Conservation (phyloP, 139 green algal species). For the Chlamydomonas asymmetrica region DNA sequence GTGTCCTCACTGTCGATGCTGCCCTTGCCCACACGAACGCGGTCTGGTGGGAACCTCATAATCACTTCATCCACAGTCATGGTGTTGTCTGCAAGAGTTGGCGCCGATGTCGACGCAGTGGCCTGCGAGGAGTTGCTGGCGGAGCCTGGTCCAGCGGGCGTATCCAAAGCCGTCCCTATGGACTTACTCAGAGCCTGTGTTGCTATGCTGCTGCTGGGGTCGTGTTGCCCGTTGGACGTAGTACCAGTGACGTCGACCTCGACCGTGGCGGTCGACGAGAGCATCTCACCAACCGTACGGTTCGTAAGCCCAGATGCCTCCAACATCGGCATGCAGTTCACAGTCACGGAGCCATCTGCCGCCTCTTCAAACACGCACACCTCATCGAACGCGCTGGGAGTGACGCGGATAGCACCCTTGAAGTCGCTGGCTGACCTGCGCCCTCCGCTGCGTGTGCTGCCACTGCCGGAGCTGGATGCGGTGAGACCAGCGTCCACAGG, state of each 20-base stretch:
- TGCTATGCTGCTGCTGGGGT: neutral
- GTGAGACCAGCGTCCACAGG: too few relatives aligned
- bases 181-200: too few relatives aligned
- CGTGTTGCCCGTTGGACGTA: too few relatives aligned
- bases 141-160: neutral
- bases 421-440: too few relatives aligned
- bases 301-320: neutral
- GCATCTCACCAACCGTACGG: neutral
- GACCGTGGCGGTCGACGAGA: neutral
- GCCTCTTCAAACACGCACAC: slow-evolving; percentile 21
- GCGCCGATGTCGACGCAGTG: neutral
- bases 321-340: slow-evolving; percentile 11
- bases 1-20: slow-evolving; percentile 33
- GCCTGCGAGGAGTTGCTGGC: neutral
- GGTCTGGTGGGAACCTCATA: too few relatives aligned
- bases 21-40: neutral
- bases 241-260: neutral
- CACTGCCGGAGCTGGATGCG: too few relatives aligned
- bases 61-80: neutral
- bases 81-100: neutral
- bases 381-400: too few relatives aligned
- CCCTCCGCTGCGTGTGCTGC: too few relatives aligned
- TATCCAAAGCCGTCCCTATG: too few relatives aligned
- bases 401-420: too few relatives aligned
- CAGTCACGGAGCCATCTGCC: slow-evolving; percentile 3